Conservation (phyloP, 2,329 filamentous ascomycete genomes). For the Trichophyton verrucosum region DNA sequence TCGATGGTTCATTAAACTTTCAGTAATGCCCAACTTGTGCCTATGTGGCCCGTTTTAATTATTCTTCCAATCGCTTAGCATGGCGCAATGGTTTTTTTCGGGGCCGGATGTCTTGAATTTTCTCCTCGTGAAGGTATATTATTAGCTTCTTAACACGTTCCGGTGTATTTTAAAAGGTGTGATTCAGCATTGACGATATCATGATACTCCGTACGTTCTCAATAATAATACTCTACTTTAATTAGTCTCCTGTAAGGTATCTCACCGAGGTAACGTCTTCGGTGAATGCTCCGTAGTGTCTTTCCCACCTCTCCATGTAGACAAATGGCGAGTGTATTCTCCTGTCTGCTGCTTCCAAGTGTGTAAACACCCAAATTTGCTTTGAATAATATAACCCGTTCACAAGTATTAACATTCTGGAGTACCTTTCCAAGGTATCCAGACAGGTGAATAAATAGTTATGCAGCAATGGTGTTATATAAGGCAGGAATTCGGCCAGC, state of each 20-base stretch:
- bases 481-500: neutral
- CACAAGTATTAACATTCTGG: too few relatives aligned
- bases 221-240: too few relatives aligned
- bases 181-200: neutral
- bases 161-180: neutral
- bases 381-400: neutral
- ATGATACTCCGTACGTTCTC: too few relatives aligned
- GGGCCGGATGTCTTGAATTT: neutral
- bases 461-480: neutral
- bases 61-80: slow-evolving; percentile 14
- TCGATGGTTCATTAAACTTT: slow-evolving; percentile 23
- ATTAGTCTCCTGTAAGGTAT: too few relatives aligned
- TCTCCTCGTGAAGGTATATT: neutral
- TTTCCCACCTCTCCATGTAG: too few relatives aligned
- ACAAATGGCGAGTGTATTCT: too few relatives aligned
- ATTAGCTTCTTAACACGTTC: neutral
- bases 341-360: too few relatives aligned
- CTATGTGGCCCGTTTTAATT: neutral
- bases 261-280: too few relatives aligned
- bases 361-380: neutral
- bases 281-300: neutral
- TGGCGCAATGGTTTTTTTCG: slow-evolving; percentile 15
- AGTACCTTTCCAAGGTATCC: too few relatives aligned
- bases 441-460: neutral
- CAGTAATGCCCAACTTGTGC: neutral